These are phyloP conservation scores for Ophiocordyceps camponoti-saundersi DNA, from an alignment of 2,329 filamentous ascomycete genomes.

Conservation along the genomic window DNA sequence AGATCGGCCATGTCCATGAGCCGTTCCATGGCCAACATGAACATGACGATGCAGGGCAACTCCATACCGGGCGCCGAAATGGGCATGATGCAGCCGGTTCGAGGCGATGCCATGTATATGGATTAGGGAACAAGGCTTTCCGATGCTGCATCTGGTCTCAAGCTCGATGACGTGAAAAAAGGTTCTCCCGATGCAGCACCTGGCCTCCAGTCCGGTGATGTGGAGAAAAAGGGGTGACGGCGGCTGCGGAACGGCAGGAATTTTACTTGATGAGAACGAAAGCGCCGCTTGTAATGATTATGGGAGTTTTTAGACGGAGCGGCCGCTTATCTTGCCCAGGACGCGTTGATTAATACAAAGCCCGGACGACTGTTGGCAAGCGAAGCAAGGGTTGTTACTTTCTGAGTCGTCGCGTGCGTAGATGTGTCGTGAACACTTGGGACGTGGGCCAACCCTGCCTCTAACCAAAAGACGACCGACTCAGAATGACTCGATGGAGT, in stretches of 20 bases:
- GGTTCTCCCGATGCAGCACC: too few relatives aligned
- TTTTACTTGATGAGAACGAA: not conserved
- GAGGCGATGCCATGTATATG: slow-evolving; percentile 34
- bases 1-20: slow-evolving; percentile 22
- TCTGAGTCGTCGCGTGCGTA: too few relatives aligned
- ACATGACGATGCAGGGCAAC: slow-evolving; percentile 21
- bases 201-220: too few relatives aligned
- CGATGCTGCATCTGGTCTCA: too few relatives aligned
- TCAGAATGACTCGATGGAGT: too few relatives aligned
- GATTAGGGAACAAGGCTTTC: slow-evolving; percentile 19
- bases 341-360: slow-evolving; percentile 3
- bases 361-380: not conserved
- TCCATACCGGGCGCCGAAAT: slow-evolving; percentile 25
- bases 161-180: not conserved
- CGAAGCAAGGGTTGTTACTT: not conserved
- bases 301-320: slow-evolving; percentile 5
- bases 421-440: too few relatives aligned
- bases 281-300: not conserved
- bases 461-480: too few relatives aligned
- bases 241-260: not conserved
- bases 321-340: slow-evolving; percentile 8
- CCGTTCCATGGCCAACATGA: slow-evolving; percentile 29
- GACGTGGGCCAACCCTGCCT: too few relatives aligned
- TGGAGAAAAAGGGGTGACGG: not conserved
- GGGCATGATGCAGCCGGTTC: slow-evolving; percentile 27